A percentile compares a stretch with the other conserved stretches of the same genome.
These are phyloP conservation scores for Metschnikowia orientalis DNA, from an alignment of 805 yeast genomes.

Conservation along the genomic window DNA sequence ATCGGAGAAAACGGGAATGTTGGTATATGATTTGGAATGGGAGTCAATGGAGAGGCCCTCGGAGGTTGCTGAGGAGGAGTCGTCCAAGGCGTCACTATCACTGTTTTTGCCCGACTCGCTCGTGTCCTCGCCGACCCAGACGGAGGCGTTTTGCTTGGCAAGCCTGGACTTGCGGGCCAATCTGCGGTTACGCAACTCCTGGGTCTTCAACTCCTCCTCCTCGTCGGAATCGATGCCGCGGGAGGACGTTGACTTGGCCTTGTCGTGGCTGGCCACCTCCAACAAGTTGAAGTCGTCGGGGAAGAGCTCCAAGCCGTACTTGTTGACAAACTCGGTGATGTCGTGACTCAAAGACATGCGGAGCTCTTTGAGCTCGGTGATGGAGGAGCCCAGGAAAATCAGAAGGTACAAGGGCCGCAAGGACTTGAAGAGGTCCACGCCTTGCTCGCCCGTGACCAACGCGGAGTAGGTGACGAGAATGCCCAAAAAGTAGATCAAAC, in stretches of 20 bases:
- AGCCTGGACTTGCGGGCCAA: slow-evolving; percentile 25
- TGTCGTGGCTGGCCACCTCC: slow-evolving; percentile 38
- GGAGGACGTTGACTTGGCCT: slow-evolving; percentile 23
- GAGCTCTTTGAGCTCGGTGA: slow-evolving; percentile 54
- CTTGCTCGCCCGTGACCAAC: slow-evolving; percentile 84
- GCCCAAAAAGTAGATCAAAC: slow-evolving; percentile 54
- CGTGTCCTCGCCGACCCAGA: slow-evolving; percentile 5
- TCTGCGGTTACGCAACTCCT: slow-evolving; percentile 43
- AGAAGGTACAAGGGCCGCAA: slow-evolving; percentile 75
- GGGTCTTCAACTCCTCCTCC: slow-evolving; percentile 48
- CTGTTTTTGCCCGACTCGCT: slow-evolving; percentile 9
- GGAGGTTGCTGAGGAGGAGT: slow-evolving; percentile 41
- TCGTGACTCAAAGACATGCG: slow-evolving; percentile 62
- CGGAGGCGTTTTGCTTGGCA: slow-evolving; percentile 17
- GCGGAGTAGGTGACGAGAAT: slow-evolving; percentile 85
- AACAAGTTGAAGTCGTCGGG: slow-evolving; percentile 70
- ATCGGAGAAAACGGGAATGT: slow-evolving; percentile 60
- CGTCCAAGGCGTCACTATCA: slow-evolving; percentile 21
- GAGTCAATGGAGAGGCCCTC: slow-evolving; percentile 60
- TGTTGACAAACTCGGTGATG: slow-evolving; percentile 76
- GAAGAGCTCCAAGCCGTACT: slow-evolving; percentile 76
- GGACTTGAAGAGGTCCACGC: slow-evolving; percentile 82
- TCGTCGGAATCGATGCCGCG: slow-evolving; percentile 41
- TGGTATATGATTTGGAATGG: slow-evolving; percentile 53
- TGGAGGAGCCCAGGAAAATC: slow-evolving; percentile 52